A percentile compares a stretch with the other conserved stretches of the same genome.
Evolutionary conservation across 2,329 filamentous ascomycete species (phyloP).

Genomic region (Fusarium camptoceras): DNA sequence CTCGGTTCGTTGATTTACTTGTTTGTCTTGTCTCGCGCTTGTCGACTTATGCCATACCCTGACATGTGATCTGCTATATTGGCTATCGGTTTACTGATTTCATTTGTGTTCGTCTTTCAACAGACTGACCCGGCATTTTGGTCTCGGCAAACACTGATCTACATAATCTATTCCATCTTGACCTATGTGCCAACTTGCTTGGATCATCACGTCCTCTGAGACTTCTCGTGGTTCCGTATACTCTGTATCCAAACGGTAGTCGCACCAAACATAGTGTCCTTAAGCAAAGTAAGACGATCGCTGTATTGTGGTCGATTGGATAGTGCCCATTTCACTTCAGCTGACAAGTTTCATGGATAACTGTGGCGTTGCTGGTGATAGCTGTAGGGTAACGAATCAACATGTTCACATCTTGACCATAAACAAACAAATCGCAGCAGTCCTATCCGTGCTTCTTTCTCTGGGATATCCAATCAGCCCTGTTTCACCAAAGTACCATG

Average conservation of each 20-base stretch:
- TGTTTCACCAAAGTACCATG: background rate
- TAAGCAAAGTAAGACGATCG: background rate
- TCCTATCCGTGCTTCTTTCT: background rate
- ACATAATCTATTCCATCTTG: background rate
- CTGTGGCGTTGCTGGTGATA: slow-evolving; percentile 8
- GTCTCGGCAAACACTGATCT: background rate
- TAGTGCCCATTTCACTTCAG: slow-evolving; percentile 11
- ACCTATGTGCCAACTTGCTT: background rate
- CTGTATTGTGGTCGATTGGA: background rate
- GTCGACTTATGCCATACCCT: background rate
- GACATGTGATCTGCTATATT: background rate
- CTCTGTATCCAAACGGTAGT: background rate
- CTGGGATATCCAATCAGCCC: background rate
- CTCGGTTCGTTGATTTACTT: background rate
- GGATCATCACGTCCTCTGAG: background rate
- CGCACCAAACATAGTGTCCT: slow-evolving; percentile 1
- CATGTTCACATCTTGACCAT: background rate
- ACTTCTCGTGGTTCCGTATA: background rate
- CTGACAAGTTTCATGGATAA: slow-evolving; percentile 6
- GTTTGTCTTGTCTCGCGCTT: background rate
- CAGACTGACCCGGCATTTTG: background rate
- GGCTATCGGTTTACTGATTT: background rate
- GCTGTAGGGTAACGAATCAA: background rate
- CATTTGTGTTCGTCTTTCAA: slow-evolving; percentile 1
- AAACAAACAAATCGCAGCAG: background rate